A percentile compares a stretch with the other conserved stretches of the same genome.
These are phyloP conservation scores for Rugiboletus extremiorientalis DNA, from an alignment of 1,284 basidiomycete species.

Conservation along the genomic window DNA sequence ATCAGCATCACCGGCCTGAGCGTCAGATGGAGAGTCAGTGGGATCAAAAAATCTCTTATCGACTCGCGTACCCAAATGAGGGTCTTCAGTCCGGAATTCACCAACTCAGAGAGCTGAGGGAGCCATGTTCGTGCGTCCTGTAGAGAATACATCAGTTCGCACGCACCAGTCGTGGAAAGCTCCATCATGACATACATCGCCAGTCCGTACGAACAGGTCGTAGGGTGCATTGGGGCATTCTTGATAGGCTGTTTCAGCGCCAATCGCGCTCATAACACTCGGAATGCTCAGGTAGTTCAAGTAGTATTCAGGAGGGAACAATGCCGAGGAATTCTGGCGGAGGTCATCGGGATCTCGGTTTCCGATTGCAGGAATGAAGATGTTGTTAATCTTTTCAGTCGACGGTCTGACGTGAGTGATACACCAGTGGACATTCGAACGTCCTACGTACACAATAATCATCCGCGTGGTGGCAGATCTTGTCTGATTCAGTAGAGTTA, in stretches of 20 bases:
- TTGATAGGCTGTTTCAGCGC: slow-evolving; percentile 47
- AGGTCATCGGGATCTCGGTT: slow-evolving; percentile 56
- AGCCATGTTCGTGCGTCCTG: slow-evolving; percentile 57
- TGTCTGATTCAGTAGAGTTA: slow-evolving; percentile 42
- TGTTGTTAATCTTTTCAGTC: slow-evolving; percentile 41
- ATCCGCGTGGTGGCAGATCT: slow-evolving; percentile 51
- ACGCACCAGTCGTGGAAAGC: slow-evolving; percentile 10
- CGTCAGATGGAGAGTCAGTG: background rate
- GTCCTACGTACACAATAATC: slow-evolving; percentile 52
- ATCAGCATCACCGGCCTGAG: slow-evolving; percentile 62
- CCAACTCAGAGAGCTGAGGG: slow-evolving; percentile 51
- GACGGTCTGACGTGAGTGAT: background rate
- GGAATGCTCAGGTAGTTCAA: slow-evolving; percentile 42
- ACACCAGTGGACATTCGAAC: background rate
- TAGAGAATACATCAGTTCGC: slow-evolving; percentile 1
- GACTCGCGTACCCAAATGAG: slow-evolving; percentile 54
- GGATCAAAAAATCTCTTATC: background rate
- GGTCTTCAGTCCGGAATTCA: slow-evolving; percentile 52
- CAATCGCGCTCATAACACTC: slow-evolving; percentile 44
- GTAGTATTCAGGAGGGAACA: slow-evolving; percentile 60
- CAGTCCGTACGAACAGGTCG: slow-evolving; percentile 40
- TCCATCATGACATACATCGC: slow-evolving; percentile 29
- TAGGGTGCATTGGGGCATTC: slow-evolving; percentile 48
- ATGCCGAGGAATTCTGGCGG: slow-evolving; percentile 50
- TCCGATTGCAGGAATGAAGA: slow-evolving; percentile 51